Conservation (phyloP, 352 stramenopile species). For the Phytophthora citricola region DNA sequence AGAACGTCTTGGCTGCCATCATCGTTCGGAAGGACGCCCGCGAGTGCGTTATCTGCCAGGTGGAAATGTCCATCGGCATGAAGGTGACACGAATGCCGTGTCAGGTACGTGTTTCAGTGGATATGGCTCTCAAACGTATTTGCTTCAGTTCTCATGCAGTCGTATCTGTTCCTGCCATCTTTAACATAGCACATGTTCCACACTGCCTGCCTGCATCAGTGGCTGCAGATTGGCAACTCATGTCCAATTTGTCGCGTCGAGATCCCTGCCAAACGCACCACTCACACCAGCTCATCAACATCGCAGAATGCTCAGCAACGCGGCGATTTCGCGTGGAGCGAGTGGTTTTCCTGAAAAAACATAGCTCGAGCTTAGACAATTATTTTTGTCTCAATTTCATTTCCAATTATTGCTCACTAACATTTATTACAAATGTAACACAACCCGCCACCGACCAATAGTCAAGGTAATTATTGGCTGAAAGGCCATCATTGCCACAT, state of each 20-base stretch:
- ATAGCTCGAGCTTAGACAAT: conserved; percentile 16
- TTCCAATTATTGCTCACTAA: background rate
- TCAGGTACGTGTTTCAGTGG: conserved; percentile 41
- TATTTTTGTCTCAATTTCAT: conserved; percentile 19
- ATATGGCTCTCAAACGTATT: conserved; percentile 2
- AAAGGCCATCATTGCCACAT: conserved; percentile 24
- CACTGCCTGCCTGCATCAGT: conserved; percentile 76
- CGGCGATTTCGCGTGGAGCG: conserved; percentile 71
- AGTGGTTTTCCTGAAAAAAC: conserved; percentile 72
- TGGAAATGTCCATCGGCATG: conserved; percentile 76
- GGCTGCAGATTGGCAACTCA: conserved; percentile 86
- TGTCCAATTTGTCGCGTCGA: conserved; percentile 85
- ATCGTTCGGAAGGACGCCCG: conserved; percentile 70
- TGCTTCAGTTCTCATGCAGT: conserved; percentile 4
- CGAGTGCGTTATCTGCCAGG: conserved; percentile 86
- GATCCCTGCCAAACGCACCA: conserved; percentile 61
- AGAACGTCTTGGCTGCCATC: conserved; percentile 48
- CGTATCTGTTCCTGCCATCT: conserved; percentile 3
- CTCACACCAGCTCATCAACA: conserved; percentile 26
- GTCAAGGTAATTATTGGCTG: conserved; percentile 29
- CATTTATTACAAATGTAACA: conserved; percentile 3
- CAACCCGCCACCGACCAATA: background rate
- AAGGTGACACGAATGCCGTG: conserved; percentile 76
- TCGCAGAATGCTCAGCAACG: conserved; percentile 53
- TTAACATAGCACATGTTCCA: conserved; percentile 80